These are phyloP conservation scores for Globisporangium alternatum DNA, from an alignment of 352 stramenopile species.

Conservation along the genomic window DNA sequence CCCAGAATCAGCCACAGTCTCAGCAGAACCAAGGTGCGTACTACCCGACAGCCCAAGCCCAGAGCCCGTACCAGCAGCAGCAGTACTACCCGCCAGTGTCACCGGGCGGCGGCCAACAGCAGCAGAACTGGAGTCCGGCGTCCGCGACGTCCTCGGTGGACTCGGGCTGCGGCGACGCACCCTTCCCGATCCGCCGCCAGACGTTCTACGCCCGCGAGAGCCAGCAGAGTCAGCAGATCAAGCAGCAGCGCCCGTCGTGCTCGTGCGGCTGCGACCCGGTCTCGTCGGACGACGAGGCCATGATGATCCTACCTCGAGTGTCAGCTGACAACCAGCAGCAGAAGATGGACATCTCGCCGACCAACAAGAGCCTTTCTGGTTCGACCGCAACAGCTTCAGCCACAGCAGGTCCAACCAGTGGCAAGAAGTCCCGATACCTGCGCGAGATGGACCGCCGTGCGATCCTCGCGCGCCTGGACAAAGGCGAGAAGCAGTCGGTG, in stretches of 20 bases:
- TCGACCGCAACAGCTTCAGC: not conserved
- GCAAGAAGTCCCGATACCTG: conserved; percentile 36
- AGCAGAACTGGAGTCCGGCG: conserved; percentile 11
- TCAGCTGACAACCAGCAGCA: not conserved
- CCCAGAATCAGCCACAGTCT: not conserved
- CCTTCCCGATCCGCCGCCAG: conserved; percentile 16
- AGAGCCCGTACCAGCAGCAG: not conserved
- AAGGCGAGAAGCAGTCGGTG: conserved; percentile 41
- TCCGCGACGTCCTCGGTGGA: conserved; percentile 11
- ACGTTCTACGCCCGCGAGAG: conserved; percentile 11
- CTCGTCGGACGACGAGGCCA: conserved; percentile 12
- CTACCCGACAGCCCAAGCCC: not conserved
- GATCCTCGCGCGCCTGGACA: conserved; percentile 38
- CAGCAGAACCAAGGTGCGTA: not conserved
- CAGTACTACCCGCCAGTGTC: conserved; percentile 13
- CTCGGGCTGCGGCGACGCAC: not conserved
- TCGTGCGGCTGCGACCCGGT: conserved; percentile 15
- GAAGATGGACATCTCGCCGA: conserved; percentile 9
- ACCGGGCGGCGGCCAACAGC: not conserved
- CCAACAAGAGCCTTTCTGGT: conserved; percentile 6
- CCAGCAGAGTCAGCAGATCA: not conserved
- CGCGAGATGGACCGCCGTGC: conserved; percentile 47
- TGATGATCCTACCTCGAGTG: not conserved
- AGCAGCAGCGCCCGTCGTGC: conserved; percentile 2
- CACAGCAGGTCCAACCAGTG: not conserved